Conservation (phyloP, 345 rosid species). For the Chamaenerion angustifolium region DNA sequence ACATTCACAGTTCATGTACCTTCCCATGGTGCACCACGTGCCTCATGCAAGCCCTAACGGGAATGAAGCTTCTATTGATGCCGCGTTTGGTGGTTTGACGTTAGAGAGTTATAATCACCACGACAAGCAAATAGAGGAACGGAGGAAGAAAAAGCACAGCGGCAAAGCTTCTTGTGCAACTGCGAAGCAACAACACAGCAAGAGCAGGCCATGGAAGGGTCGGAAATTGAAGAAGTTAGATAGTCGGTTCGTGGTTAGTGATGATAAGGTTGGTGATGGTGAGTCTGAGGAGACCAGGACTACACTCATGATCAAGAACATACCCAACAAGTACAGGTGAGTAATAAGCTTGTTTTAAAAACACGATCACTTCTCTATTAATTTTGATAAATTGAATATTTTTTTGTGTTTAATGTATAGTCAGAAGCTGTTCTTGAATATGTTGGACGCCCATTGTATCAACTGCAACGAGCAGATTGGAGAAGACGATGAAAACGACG, state of each 20-base stretch:
- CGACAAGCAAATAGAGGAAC: slow-evolving; percentile 4
- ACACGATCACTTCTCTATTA: background rate
- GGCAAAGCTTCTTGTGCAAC: slow-evolving; percentile 8
- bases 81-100: slow-evolving; percentile 18
- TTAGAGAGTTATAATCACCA: slow-evolving; percentile 9
- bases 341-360: background rate
- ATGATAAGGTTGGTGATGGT: slow-evolving; percentile 28
- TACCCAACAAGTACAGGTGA: slow-evolving; percentile 90
- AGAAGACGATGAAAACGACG: slow-evolving; percentile 11
- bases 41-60: slow-evolving; percentile 18
- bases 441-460: slow-evolving; percentile 85
- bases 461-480: slow-evolving; percentile 70
- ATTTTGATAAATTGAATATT: background rate
- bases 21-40: background rate
- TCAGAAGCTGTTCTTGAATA: slow-evolving; percentile 49
- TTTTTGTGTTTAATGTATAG: slow-evolving; percentile 14
- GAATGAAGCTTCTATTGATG: slow-evolving; percentile 11
- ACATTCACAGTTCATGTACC: slow-evolving; percentile 2
- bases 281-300: slow-evolving; percentile 53
- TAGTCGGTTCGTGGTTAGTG: slow-evolving; percentile 43
- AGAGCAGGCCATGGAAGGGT: slow-evolving; percentile 32
- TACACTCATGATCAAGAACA: slow-evolving; percentile 96
- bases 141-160: slow-evolving; percentile 17
- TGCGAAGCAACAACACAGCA: slow-evolving; percentile 17
- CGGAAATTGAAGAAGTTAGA: slow-evolving; percentile 30